A percentile compares a stretch with the other conserved stretches of the same genome.
These are phyloP conservation scores for Xylaria curta DNA, from an alignment of 495 filamentous ascomycete genomes.

Conservation along the genomic window DNA sequence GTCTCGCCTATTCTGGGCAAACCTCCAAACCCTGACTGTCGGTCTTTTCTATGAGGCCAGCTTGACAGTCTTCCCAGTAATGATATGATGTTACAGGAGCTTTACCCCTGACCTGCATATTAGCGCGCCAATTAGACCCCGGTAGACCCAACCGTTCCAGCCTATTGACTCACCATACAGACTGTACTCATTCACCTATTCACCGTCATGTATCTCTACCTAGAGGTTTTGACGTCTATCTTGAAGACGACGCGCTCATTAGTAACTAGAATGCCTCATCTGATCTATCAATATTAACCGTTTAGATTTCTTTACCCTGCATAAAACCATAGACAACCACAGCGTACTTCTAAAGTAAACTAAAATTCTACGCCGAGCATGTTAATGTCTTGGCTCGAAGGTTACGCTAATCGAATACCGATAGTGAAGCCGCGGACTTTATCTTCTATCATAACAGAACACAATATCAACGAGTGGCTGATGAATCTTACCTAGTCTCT, in stretches of 20 bases:
- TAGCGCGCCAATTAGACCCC: constrained; percentile 24
- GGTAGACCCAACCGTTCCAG: not conserved
- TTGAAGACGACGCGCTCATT: not conserved
- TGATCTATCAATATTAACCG: constrained; percentile 10
- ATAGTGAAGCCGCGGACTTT: not conserved
- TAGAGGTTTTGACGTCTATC: not conserved
- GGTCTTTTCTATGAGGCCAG: constrained; percentile 7
- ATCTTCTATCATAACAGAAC: not conserved
- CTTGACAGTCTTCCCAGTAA: not conserved
- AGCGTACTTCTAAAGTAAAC: not conserved
- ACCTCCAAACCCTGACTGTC: constrained; percentile 16
- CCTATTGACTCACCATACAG: not conserved
- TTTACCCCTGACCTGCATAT: constrained; percentile 14
- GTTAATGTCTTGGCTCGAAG: not conserved
- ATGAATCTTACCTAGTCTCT: not conserved
- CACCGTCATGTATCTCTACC: constrained; percentile 17
- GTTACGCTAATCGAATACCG: not conserved
- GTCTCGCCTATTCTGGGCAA: constrained; percentile 25
- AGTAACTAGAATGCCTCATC: not conserved
- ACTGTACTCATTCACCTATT: constrained; percentile 11
- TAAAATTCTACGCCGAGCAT: not conserved
- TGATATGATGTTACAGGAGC: constrained; percentile 13
- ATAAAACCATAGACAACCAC: not conserved
- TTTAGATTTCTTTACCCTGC: not conserved
- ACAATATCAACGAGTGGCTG: not conserved